Conservation (phyloP, 305 asterid species). For the Plantago rigida region DNA sequence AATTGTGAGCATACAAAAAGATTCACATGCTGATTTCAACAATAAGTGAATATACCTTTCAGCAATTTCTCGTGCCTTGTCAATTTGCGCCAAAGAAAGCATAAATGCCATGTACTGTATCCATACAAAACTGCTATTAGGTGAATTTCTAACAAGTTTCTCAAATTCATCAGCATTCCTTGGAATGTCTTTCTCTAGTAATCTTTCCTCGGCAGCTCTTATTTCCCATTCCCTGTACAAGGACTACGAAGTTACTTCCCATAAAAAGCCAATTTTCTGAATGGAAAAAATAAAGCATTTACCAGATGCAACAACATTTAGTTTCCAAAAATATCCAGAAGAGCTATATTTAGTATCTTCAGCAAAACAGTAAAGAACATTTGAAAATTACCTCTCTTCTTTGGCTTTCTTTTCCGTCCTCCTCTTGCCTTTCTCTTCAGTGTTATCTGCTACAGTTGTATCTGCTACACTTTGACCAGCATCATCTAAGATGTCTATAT, state of each 20-base stretch:
- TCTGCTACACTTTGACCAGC: constrained; percentile 32
- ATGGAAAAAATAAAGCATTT: constrained; percentile 2
- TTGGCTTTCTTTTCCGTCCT: constrained; percentile 53
- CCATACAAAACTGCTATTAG: constrained; percentile 87
- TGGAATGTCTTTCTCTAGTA: constrained; percentile 62
- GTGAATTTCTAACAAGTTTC: constrained; percentile 69
- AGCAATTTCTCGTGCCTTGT: constrained; percentile 82
- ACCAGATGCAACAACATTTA: not conserved
- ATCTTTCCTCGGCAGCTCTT: constrained; percentile 92
- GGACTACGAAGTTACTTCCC: constrained; percentile 16
- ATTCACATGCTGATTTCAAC: not conserved
- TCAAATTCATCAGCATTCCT: constrained; percentile 79
- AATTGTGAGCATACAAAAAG: not conserved
- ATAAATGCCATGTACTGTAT: constrained; percentile 80
- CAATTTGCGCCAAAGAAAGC: constrained; percentile 75
- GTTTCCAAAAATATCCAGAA: not conserved
- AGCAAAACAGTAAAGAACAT: constrained; percentile 20
- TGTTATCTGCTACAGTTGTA: constrained; percentile 27
- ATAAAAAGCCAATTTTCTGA: constrained; percentile 5
- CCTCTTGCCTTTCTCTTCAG: constrained; percentile 49
- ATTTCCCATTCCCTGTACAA: constrained; percentile 72
- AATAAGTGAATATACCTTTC: constrained; percentile 50
- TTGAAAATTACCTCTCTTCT: constrained; percentile 48
- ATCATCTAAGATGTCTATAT: constrained; percentile 42
- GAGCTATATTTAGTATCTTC: not conserved